These are phyloP conservation scores for Primulina huaijiensis DNA, from an alignment of 257 asterid species.

Conservation along the genomic window DNA sequence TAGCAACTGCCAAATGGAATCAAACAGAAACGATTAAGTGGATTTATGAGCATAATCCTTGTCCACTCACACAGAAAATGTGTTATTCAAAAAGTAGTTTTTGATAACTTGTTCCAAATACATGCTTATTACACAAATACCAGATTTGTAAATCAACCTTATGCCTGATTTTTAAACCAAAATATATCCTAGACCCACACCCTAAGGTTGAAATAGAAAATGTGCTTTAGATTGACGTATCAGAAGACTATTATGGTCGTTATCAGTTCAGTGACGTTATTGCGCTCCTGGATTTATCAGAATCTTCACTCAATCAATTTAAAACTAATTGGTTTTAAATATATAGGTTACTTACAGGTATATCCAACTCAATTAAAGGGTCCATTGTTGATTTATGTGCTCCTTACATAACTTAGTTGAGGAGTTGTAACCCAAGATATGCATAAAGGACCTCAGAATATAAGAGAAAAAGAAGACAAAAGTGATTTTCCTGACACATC, in stretches of 20 bases:
- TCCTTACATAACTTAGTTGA: too few species aligned
- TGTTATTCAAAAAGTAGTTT: background rate
- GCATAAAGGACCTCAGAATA: too few species aligned
- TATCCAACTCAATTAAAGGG: too few species aligned
- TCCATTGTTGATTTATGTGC: too few species aligned
- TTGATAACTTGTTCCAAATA: background rate
- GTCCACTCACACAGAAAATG: background rate
- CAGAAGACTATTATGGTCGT: background rate
- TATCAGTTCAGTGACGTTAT: background rate
- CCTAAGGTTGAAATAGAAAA: background rate
- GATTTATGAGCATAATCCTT: background rate
- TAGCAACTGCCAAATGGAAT: constrained; percentile 52
- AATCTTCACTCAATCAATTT: background rate
- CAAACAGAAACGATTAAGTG: background rate
- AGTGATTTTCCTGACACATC: too few species aligned
- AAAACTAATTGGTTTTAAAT: too few species aligned
- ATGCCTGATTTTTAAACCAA: background rate
- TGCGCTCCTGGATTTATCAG: background rate
- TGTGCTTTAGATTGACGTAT: too few species aligned
- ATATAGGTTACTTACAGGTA: too few species aligned
- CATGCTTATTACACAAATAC: background rate
- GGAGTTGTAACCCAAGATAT: too few species aligned
- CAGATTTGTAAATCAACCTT: background rate
- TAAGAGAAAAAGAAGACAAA: too few species aligned
- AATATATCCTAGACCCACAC: background rate